Evolutionary conservation across 2,329 filamentous ascomycete genomes (phyloP).

Genomic region (Pseudocercospora vitis): DNA sequence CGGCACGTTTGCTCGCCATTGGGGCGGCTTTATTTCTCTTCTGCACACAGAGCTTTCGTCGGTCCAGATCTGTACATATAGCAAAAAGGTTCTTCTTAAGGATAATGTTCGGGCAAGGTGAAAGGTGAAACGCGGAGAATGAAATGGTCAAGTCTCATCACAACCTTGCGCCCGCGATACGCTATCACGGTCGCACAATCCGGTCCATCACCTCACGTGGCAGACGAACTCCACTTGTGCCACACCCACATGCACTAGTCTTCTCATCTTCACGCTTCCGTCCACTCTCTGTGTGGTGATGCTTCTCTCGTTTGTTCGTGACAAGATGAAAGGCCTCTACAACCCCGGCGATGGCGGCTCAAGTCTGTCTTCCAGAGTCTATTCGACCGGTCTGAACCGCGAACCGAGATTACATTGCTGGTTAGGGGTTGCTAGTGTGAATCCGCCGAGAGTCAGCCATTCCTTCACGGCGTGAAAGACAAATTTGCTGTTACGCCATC

Average conservation of each 20-base stretch:
- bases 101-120: neutral
- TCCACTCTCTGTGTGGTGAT: neutral
- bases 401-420: constrained; percentile 3
- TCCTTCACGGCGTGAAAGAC: neutral
- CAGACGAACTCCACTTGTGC: neutral
- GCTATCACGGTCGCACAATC: no score
- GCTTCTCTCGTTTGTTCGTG: neutral
- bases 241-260: no score
- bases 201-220: neutral
- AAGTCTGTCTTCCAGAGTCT: neutral
- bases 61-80: neutral
- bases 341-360: neutral
- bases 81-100: neutral
- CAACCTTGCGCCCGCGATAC: no score
- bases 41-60: neutral
- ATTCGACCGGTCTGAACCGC: neutral
- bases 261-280: neutral
- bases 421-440: neutral
- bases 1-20: neutral
- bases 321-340: neutral
- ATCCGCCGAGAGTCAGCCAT: neutral
- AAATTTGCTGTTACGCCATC: constrained; percentile 12
- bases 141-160: no score
- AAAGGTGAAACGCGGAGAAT: neutral
- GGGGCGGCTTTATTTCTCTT: neutral